Percentiles rank a stretch among this genome's conserved stretches.
phyloP scores from a whole-genome alignment of 306 rosid genomes.

The Cucurbita ficifolia region DNA sequence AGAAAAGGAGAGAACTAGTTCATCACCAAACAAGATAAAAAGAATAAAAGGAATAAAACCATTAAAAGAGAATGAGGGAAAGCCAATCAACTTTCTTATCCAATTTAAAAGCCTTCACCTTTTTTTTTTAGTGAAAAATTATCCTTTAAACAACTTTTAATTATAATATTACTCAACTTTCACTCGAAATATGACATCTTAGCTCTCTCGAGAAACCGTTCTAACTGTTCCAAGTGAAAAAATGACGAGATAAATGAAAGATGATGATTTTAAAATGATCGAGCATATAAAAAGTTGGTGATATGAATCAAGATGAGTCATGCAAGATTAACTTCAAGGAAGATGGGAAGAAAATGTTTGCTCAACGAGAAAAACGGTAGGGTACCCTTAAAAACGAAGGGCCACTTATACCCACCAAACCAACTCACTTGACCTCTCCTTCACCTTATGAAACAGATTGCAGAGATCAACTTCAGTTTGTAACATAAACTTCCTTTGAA shows the following conservation, averaged over 20 bases:
- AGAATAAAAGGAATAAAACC: background rate
- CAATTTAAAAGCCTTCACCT: background rate
- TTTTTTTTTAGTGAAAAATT: background rate
- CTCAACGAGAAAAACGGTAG: too few species aligned
- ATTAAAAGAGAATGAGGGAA: background rate
- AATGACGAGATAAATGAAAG: background rate
- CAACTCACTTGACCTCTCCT: background rate
- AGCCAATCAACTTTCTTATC: conserved; percentile 2
- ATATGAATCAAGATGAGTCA: too few species aligned
- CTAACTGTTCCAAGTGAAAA: background rate
- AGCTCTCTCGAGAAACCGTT: too few species aligned
- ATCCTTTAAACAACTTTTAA: background rate
- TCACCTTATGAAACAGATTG: background rate
- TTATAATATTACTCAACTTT: background rate
- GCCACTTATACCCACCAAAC: background rate
- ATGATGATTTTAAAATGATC: background rate
- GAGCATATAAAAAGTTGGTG: background rate
- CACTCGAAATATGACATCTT: too few species aligned
- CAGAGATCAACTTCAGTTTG: background rate
- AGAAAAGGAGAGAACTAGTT: background rate
- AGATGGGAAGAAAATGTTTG: too few species aligned
- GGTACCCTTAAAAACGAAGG: background rate
- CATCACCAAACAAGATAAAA: background rate
- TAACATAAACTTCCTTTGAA: background rate
- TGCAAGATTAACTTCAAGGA: too few species aligned